Evolutionary conservation across 2,329 filamentous ascomycete species (phyloP), one percentile per base, ranked within the genome.

Genomic region (Xylaria digitata): DNA sequence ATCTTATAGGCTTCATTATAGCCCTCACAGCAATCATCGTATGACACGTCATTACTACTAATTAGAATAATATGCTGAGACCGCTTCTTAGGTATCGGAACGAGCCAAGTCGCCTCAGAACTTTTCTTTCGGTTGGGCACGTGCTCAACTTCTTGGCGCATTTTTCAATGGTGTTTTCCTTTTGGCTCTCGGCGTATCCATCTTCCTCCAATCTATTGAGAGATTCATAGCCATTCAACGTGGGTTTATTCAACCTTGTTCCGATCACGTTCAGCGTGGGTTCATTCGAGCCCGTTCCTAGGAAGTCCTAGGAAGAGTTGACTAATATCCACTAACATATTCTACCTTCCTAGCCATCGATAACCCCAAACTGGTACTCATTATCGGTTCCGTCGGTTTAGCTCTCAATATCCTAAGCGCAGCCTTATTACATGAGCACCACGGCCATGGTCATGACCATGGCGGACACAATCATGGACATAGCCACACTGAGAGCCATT

Each of bases 91-190:
- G 89, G 78, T 90, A 64, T 84, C 89, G 21, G 85, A 90, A 69
- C 80, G 83, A 48, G 80, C 81, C 50, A 79, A 85, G 5, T 85
- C 85, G 0, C 89, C 90, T 0, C 82, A 85, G 67, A 82, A 82
- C 9, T 82, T 92, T 17, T 87, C 90, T 0, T 94, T 92, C 71
- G 91, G 91, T n/a, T 94, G 90, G 91, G 89, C 92, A 63, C 85
- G 92, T 37, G 90, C 91, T 17, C 86, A 87, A n/a, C 77, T 93
- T 0, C 82, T 94, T 0, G 91, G 91, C 5, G 90, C 90, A 23
- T 94, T 94, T 78, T 94, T 94, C 83, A 94, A 94, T 73, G 91
- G 91, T 15, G 88, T 90, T 1, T 92, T 94, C 65, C 83, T 94
- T 1, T 78, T 93, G 17, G 91, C 90, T 0, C 80, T 94, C 1